These are phyloP conservation scores for Agarophyton chilense DNA, from an alignment of 23 red algal genomes.

Conservation along the genomic window DNA sequence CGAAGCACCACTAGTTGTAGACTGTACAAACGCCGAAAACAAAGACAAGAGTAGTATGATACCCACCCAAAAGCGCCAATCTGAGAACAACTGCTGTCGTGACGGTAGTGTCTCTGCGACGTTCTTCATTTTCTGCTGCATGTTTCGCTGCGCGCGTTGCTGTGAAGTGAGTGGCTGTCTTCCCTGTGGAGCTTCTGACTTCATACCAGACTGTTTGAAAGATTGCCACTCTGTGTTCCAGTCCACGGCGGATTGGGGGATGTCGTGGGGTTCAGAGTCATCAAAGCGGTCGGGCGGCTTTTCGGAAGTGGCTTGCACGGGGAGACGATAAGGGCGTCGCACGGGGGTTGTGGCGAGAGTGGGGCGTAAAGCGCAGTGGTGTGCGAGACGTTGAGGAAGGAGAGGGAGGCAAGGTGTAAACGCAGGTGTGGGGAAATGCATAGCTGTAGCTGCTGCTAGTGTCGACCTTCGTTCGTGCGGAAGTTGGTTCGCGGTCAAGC, in stretches of 20 bases:
- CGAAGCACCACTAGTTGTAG: neutral
- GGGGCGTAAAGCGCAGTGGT: too few relatives aligned
- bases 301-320: too few relatives aligned
- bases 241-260: slow-evolving; percentile 73
- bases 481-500: too few relatives aligned
- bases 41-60: slow-evolving; percentile 30
- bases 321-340: too few relatives aligned
- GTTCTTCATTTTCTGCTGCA: neutral
- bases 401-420: too few relatives aligned
- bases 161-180: slow-evolving; percentile 29
- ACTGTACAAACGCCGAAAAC: slow-evolving; percentile 57
- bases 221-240: slow-evolving; percentile 74
- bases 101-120: neutral
- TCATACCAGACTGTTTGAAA: slow-evolving; percentile 40
- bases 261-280: slow-evolving; percentile 40
- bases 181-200: slow-evolving; percentile 27
- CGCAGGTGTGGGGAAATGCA: too few relatives aligned
- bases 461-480: too few relatives aligned
- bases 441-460: too few relatives aligned
- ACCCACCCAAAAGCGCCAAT: slow-evolving; percentile 89
- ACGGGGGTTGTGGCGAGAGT: too few relatives aligned
- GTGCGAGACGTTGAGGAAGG: too few relatives aligned
- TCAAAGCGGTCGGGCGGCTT: too few relatives aligned
- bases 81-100: slow-evolving; percentile 20
- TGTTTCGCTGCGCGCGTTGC: slow-evolving; percentile 41